Evolutionary conservation across 1,139 yeast species (phyloP), one percentile per base, ranked within the genome.

Genomic region (Maudiozyma humilis): DNA sequence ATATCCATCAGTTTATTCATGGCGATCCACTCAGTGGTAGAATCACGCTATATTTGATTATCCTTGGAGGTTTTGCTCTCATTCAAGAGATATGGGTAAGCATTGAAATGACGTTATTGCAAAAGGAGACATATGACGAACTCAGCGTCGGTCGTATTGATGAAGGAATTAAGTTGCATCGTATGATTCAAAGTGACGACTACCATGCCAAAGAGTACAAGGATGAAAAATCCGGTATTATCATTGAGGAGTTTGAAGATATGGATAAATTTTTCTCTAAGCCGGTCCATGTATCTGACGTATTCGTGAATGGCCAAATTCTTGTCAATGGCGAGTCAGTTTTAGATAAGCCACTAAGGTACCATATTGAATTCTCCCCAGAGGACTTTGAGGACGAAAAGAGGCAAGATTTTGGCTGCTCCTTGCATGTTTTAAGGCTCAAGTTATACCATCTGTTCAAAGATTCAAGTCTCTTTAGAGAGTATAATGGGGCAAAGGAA

Each of bases 241-340:
- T 60, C 4, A 53, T 62, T 39, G 67, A 62, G 56, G 66, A 66
- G 29, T 54, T 64, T 50, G 84, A 82, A 46, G 83, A 81, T 7
- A 74, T 77, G 52, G 84, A 80, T 46, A 75, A 78, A 17, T 82
- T 82, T 58, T 70, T 72, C 12, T 85, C 82, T 43, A 74, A 78
- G 32, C 91, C 91, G 0, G 78, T 81, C 6, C 89, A 82, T 59
- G 83, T 88, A 64, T 88, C 91, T 1, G 87, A 82, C 60, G 69
- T 82, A 1, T 77, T 78, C 50, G 73, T 79, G 2, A 65, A 76
- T 19, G 67, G 81, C 38, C 73, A 76, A 44, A 59, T 71, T 1
- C 46, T 64, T 7, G 36, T 41, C 20, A 35, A 58, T 2, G 56
- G 59, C 2, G 41, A 47, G 29, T 42, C 51, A 50, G 33, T 64